These are phyloP conservation scores for Kentomonas sorsogonicus DNA, from an alignment of 208 protist species.

Conservation along the genomic window DNA sequence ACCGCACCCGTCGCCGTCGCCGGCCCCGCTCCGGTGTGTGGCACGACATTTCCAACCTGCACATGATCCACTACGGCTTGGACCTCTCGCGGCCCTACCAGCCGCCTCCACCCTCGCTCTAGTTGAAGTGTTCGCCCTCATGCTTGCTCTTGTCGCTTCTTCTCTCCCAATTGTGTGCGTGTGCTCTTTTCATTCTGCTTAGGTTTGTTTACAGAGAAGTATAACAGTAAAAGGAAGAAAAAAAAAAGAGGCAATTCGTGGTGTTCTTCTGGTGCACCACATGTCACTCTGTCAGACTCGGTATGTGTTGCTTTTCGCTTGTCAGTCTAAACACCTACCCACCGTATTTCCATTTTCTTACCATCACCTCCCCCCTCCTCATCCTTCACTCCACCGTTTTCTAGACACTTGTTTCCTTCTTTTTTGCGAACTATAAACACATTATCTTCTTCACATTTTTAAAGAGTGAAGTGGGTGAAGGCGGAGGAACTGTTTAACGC, in stretches of 20 bases:
- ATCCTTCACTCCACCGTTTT: not conserved
- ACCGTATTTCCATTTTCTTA: not conserved
- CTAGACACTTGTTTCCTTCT: not conserved
- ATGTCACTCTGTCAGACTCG: too few species aligned
- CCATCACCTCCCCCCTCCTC: not conserved
- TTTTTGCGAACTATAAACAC: not conserved
- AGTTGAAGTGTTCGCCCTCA: too few species aligned
- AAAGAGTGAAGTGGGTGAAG: not conserved
- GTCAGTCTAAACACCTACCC: not conserved
- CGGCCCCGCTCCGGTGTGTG: not conserved
- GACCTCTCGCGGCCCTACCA: conserved; percentile 66
- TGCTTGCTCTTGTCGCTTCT: too few species aligned
- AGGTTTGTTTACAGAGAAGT: too few species aligned
- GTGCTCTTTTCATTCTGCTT: too few species aligned
- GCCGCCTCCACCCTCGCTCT: conserved; percentile 4
- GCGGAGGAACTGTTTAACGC: not conserved
- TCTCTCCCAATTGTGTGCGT: too few species aligned
- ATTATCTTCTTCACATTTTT: not conserved
- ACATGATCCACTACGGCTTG: conserved; percentile 78
- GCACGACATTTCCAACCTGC: conserved; percentile 53
- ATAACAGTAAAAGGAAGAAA: too few species aligned
- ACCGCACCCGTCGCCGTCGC: conserved; percentile 8
- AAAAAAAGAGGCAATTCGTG: too few species aligned
- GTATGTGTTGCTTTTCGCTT: not conserved
- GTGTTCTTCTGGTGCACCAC: too few species aligned